Percentiles rank a stretch among this genome's conserved stretches.
phyloP scores from a whole-genome alignment of 2,329 filamentous ascomycete species.

The Polychaeton citri region DNA sequence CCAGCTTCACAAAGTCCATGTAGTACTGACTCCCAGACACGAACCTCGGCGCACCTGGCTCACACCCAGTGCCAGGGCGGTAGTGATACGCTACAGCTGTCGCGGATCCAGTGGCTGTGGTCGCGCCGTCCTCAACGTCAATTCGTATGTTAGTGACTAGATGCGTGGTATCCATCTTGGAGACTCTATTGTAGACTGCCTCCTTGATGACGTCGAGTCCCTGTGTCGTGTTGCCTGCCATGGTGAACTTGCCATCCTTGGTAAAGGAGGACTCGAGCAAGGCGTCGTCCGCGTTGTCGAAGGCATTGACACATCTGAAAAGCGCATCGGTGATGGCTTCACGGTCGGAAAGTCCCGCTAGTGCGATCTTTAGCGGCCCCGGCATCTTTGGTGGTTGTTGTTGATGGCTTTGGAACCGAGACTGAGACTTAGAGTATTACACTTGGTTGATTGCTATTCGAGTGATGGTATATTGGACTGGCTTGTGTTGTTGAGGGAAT shows the following conservation, averaged over 20 bases:
- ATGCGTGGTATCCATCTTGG: conserved; percentile 22
- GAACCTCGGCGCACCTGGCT: conserved; percentile 11
- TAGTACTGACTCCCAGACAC: conserved; percentile 17
- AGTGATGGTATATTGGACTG: too few species aligned
- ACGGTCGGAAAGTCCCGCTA: conserved; percentile 10
- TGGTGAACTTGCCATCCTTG: conserved; percentile 9
- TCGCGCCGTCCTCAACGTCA: conserved; percentile 12
- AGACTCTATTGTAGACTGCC: conserved; percentile 7
- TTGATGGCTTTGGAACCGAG: too few species aligned
- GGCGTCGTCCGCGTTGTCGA: conserved; percentile 16
- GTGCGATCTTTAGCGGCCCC: conserved; percentile 1
- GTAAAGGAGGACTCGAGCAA: conserved; percentile 21
- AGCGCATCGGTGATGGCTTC: conserved; percentile 23
- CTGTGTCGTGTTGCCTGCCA: conserved; percentile 10
- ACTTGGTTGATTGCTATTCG: too few species aligned
- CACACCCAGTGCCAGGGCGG: conserved; percentile 13
- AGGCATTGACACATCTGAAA: conserved; percentile 15
- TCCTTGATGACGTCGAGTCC: conserved; percentile 12
- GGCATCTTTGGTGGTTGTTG: neutral
- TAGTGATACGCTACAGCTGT: conserved; percentile 17
- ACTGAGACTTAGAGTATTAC: too few species aligned
- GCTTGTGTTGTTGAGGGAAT: too few species aligned
- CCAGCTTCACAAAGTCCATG: conserved; percentile 19
- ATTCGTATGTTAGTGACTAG: conserved; percentile 20
- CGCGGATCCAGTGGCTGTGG: conserved; percentile 16